Evolutionary conservation across 768 basidiomycete genomes (phyloP).

Genomic region (Boletus vermiculosoides): DNA sequence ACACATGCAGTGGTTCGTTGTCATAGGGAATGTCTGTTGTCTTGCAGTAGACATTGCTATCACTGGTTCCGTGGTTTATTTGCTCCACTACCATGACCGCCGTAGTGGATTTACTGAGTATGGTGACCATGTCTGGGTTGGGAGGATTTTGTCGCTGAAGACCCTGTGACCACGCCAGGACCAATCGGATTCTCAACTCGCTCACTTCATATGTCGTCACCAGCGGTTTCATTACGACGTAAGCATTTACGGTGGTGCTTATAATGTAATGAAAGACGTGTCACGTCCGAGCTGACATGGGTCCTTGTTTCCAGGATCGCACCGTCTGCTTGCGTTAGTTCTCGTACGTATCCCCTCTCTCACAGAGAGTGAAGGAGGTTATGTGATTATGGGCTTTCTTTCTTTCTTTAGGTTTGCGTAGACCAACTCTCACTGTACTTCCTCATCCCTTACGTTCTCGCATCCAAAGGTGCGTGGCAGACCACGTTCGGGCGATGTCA

Average conservation of each 20-base stretch:
- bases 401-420: not conserved
- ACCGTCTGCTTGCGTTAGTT: not conserved
- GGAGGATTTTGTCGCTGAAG: not conserved
- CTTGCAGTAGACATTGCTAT: not conserved
- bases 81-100: not conserved
- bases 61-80: not conserved
- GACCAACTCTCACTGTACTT: not conserved
- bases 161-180: not conserved
- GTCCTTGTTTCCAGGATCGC: not conserved
- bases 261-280: not conserved
- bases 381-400: not conserved
- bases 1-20: not conserved
- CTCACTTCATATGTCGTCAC: not conserved
- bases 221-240: constrained; percentile 1
- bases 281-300: not conserved
- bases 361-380: not conserved
- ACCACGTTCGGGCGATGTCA: not conserved
- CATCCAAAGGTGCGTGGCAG: not conserved
- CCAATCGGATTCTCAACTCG: not conserved
- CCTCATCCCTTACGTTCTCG: not conserved
- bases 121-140: not conserved
- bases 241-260: not conserved
- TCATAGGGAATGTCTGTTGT: not conserved
- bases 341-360: not conserved
- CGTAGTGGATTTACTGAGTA: not conserved